phyloP scores from a whole-genome alignment of 805 yeast species.

The Myxozyma lipomycoides region DNA sequence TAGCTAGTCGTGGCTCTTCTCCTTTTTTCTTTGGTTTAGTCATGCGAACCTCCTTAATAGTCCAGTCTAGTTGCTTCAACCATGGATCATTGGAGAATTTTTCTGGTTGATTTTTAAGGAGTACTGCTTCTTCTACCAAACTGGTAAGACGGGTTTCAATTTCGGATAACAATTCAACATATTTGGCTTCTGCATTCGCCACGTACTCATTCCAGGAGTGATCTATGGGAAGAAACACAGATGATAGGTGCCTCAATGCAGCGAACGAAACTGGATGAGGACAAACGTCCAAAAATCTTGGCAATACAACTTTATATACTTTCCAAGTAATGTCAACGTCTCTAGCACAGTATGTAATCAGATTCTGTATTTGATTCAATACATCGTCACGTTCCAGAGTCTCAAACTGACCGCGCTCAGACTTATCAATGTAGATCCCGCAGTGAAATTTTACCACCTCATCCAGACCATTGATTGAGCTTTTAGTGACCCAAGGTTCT shows the following conservation, averaged over 20 bases:
- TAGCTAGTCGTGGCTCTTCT: slow-evolving; percentile 38
- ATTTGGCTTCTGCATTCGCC: slow-evolving; percentile 61
- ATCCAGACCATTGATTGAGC: slow-evolving; percentile 73
- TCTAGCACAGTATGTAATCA: slow-evolving; percentile 76
- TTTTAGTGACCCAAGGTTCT: slow-evolving; percentile 74
- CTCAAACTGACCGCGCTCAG: slow-evolving; percentile 60
- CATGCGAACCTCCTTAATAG: slow-evolving; percentile 46
- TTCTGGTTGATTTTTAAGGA: slow-evolving; percentile 38
- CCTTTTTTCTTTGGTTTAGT: slow-evolving; percentile 67
- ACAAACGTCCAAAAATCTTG: slow-evolving; percentile 58
- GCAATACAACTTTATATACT: slow-evolving; percentile 66
- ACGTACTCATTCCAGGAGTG: slow-evolving; percentile 69
- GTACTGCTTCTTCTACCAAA: slow-evolving; percentile 58
- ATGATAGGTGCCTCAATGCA: slow-evolving; percentile 69
- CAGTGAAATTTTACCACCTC: slow-evolving; percentile 80
- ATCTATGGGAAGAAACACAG: slow-evolving; percentile 75
- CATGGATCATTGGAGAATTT: slow-evolving; percentile 70
- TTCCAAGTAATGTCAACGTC: slow-evolving; percentile 76
- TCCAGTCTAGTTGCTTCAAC: slow-evolving; percentile 90
- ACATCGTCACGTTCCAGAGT: slow-evolving; percentile 53
- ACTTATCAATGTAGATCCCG: slow-evolving; percentile 60
- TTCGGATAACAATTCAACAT: slow-evolving; percentile 52
- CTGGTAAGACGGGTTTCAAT: slow-evolving; percentile 57
- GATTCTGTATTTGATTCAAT: slow-evolving; percentile 51
- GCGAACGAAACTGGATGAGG: slow-evolving; percentile 96